A percentile compares a stretch with the other conserved stretches of the same genome.
These are phyloP conservation scores for Periconia macrospinosa DNA, from an alignment of 2,329 filamentous ascomycete genomes.

Conservation along the genomic window DNA sequence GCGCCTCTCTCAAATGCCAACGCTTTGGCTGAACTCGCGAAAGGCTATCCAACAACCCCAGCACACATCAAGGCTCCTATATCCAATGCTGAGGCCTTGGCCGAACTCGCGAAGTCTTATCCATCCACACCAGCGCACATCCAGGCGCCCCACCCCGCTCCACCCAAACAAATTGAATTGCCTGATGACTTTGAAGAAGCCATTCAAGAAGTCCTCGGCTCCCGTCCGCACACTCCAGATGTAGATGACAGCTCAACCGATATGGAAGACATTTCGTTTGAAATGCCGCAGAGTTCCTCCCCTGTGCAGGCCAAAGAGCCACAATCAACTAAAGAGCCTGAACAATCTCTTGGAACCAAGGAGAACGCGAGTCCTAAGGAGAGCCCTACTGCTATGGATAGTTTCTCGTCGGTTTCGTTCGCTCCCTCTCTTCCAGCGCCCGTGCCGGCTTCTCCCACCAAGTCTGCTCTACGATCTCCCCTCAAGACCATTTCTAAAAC, in stretches of 20 bases:
- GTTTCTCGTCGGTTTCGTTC: background rate
- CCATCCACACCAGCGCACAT: conserved; percentile 20
- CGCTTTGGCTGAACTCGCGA: conserved; percentile 17
- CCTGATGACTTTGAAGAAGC: background rate
- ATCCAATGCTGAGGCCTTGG: conserved; percentile 16
- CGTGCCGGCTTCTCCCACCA: conserved; percentile 25
- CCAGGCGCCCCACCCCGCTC: background rate
- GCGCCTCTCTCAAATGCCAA: conserved; percentile 13
- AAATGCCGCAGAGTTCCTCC: background rate
- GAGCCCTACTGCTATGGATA: background rate
- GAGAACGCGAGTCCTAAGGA: background rate
- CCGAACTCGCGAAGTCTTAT: conserved; percentile 19
- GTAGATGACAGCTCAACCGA: background rate
- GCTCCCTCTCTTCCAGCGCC: conserved; percentile 10
- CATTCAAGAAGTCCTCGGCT: background rate
- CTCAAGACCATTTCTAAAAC: conserved; percentile 33
- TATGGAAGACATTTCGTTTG: background rate
- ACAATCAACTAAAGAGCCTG: background rate
- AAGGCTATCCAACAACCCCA: conserved; percentile 24
- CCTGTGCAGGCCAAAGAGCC: background rate
- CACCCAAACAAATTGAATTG: background rate
- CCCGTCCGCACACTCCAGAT: background rate
- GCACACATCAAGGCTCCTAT: conserved; percentile 22
- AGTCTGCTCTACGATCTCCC: conserved; percentile 42
- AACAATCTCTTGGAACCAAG: background rate